Conservation (phyloP, 805 yeast species). For the Saccharomycopsis malanga region DNA sequence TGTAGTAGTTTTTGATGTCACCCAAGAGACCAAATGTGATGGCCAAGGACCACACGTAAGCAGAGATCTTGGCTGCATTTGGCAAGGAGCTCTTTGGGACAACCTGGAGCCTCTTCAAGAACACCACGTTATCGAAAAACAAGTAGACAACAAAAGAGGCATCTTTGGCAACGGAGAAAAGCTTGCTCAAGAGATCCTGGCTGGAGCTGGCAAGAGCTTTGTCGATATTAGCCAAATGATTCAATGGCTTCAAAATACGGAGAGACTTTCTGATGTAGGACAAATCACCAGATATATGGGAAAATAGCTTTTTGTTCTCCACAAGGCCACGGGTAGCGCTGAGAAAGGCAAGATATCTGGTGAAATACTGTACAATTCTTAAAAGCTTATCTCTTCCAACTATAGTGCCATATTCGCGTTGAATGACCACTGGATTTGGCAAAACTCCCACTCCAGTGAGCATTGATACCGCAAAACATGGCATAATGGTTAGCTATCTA, state of each 20-base stretch:
- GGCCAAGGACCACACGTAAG: conserved; percentile 18
- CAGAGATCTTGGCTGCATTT: conserved; percentile 7
- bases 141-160: conserved; percentile 9
- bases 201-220: background rate
- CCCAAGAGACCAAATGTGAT: conserved; percentile 9
- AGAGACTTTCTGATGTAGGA: conserved; percentile 17
- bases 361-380: conserved; percentile 16
- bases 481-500: too few species aligned
- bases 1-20: conserved; percentile 1
- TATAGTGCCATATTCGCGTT: background rate
- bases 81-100: conserved; percentile 4
- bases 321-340: background rate
- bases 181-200: background rate
- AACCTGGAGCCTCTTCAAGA: conserved; percentile 14
- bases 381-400: conserved; percentile 20
- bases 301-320: background rate
- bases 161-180: conserved; percentile 7
- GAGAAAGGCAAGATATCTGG: conserved; percentile 11
- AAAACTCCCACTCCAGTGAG: too few species aligned
- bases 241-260: conserved; percentile 19
- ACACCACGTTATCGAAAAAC: conserved; percentile 14
- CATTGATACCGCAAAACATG: too few species aligned
- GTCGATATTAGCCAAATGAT: conserved; percentile 17
- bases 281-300: conserved; percentile 7
- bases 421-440: too few species aligned